Evolutionary conservation across 495 filamentous ascomycete species (phyloP).

Genomic region (Pyrenula massariospora): DNA sequence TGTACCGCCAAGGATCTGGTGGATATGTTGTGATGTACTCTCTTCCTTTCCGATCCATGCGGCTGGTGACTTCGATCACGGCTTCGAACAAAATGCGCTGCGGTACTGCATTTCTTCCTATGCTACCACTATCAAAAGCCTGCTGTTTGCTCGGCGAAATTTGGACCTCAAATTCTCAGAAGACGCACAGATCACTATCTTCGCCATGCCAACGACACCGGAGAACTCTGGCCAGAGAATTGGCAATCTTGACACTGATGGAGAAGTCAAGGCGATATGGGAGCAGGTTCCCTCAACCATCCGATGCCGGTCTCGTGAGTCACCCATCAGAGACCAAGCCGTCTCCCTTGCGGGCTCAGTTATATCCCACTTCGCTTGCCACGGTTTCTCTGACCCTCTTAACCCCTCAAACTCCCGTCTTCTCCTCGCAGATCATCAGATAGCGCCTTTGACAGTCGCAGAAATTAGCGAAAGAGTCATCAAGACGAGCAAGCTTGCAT

Average conservation of each 20-base stretch:
- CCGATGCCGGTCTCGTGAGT: neutral
- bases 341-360: neutral
- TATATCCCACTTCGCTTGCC: slow-evolving; percentile 9
- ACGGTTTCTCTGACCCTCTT: slow-evolving; percentile 2
- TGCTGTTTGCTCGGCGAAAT: neutral
- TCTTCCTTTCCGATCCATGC: neutral
- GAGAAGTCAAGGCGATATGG: neutral
- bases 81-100: neutral
- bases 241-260: neutral
- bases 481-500: slow-evolving; percentile 4
- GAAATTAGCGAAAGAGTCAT: neutral
- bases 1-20: neutral
- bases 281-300: neutral
- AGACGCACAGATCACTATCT: neutral
- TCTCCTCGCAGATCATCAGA: slow-evolving; percentile 1
- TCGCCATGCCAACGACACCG: neutral
- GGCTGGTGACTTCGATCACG: neutral
- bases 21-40: neutral
- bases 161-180: neutral
- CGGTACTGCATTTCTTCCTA: neutral
- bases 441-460: slow-evolving; percentile 1
- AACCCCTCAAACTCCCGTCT: slow-evolving; percentile 3
- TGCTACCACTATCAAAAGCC: neutral
- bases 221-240: neutral
- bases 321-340: neutral